phyloP scores from a whole-genome alignment of 1,284 basidiomycete species.

The Ustilago crameri region DNA sequence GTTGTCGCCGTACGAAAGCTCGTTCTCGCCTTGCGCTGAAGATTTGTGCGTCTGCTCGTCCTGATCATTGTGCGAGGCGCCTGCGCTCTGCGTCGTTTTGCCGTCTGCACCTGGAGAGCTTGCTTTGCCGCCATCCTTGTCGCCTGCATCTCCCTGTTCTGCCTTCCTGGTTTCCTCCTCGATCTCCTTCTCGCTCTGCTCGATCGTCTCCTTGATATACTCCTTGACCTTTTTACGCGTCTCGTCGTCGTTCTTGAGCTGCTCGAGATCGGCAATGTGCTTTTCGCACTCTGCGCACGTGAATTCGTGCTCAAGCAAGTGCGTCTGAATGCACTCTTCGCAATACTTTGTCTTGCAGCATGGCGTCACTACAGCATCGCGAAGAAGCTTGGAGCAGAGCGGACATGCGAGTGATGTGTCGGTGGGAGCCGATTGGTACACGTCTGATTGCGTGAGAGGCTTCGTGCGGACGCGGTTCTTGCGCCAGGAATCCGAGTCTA shows the following conservation, averaged over 20 bases:
- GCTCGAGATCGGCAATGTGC: slow-evolving; percentile 60
- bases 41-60: slow-evolving; percentile 45
- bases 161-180: slow-evolving; percentile 44
- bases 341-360: slow-evolving; percentile 65
- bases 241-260: slow-evolving; percentile 62
- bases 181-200: slow-evolving; percentile 59
- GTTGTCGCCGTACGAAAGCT: slow-evolving; percentile 26
- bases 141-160: slow-evolving; percentile 20
- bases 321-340: slow-evolving; percentile 66
- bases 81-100: slow-evolving; percentile 18
- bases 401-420: slow-evolving; percentile 64
- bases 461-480: slow-evolving; percentile 57
- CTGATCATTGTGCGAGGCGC: slow-evolving; percentile 26
- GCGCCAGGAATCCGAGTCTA: slow-evolving; percentile 63
- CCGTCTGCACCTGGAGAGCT: slow-evolving; percentile 13
- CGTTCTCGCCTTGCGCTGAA: slow-evolving; percentile 19
- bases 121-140: slow-evolving; percentile 21
- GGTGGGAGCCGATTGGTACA: slow-evolving; percentile 62
- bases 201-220: slow-evolving; percentile 62
- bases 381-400: slow-evolving; percentile 63
- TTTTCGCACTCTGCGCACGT: slow-evolving; percentile 66
- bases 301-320: slow-evolving; percentile 67
- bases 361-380: slow-evolving; percentile 61
- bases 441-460: slow-evolving; percentile 62
- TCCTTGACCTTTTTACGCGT: slow-evolving; percentile 57